Conservation (phyloP, 345 rosid species). For the Excoecaria cochinchinensis region DNA sequence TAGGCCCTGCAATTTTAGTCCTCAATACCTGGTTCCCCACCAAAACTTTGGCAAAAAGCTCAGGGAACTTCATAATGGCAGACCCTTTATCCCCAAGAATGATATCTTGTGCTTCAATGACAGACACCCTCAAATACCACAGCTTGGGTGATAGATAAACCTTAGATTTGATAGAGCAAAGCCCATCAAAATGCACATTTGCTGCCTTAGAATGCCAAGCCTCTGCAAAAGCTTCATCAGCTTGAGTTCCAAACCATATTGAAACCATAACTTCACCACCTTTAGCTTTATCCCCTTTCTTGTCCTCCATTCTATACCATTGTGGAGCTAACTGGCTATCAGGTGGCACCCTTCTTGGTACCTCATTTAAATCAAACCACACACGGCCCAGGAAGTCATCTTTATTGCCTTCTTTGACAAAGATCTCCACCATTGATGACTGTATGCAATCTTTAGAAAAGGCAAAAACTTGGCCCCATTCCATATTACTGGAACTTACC, state of each 20-base stretch:
- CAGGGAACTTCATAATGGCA: conserved; percentile 47
- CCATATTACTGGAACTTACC: conserved; percentile 33
- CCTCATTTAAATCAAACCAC: conserved; percentile 65
- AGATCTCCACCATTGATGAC: conserved; percentile 65
- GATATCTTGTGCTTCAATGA: conserved; percentile 72
- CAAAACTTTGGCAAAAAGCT: conserved; percentile 48
- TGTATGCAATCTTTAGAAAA: conserved; percentile 74
- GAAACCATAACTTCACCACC: conserved; percentile 65
- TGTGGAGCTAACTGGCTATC: conserved; percentile 77
- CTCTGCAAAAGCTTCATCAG: conserved; percentile 68
- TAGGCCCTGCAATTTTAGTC: conserved; percentile 44
- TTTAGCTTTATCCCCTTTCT: conserved; percentile 43
- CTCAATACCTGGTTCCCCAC: conserved; percentile 65
- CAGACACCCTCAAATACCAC: conserved; percentile 63
- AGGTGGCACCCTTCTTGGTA: conserved; percentile 65
- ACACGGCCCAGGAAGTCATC: conserved; percentile 63
- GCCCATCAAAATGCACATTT: conserved; percentile 61
- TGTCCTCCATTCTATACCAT: conserved; percentile 66
- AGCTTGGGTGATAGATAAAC: conserved; percentile 71
- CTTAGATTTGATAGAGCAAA: conserved; percentile 60
- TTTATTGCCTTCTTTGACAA: conserved; percentile 54
- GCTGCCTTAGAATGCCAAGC: conserved; percentile 78
- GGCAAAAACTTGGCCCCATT: conserved; percentile 76
- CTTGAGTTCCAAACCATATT: conserved; percentile 81
- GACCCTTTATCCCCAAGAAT: conserved; percentile 47